Conservation (phyloP, 2,329 filamentous ascomycete genomes). For the Rosellinia necatrix region DNA sequence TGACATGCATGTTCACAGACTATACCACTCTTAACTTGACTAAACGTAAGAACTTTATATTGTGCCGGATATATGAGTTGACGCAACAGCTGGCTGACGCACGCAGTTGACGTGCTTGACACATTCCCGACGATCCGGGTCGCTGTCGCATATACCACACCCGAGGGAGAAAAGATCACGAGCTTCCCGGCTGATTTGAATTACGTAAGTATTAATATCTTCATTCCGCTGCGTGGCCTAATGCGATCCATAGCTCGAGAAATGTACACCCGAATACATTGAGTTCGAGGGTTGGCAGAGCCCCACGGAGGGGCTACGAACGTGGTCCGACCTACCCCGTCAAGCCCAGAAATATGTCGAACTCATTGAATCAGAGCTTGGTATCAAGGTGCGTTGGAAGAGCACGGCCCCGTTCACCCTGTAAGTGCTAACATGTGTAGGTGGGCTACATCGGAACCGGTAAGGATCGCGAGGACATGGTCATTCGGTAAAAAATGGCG, state of each 20-base stretch:
- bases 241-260: slow-evolving; percentile 53
- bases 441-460: too few relatives aligned
- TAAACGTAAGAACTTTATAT: slow-evolving; percentile 38
- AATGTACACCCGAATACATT: slow-evolving; percentile 33
- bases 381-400: too few relatives aligned
- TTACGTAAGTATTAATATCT: slow-evolving; percentile 2
- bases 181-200: slow-evolving; percentile 58
- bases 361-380: too few relatives aligned
- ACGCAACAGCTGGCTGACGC: neutral
- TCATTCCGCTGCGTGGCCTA: neutral
- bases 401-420: too few relatives aligned
- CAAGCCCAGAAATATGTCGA: neutral
- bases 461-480: too few relatives aligned
- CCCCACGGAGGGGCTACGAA: neutral
- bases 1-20: slow-evolving; percentile 15
- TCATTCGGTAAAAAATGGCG: too few relatives aligned
- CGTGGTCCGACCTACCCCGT: neutral
- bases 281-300: neutral
- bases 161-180: slow-evolving; percentile 40
- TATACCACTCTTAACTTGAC: slow-evolving; percentile 30
- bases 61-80: neutral
- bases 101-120: slow-evolving; percentile 59
- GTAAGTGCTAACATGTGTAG: too few relatives aligned
- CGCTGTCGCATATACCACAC: slow-evolving; percentile 59
- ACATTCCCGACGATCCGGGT: slow-evolving; percentile 64